Percentiles rank a stretch among this genome's conserved stretches.
These are phyloP conservation scores for Colletotrichum karsti DNA, from an alignment of 2,329 filamentous ascomycete species.

Conservation along the genomic window DNA sequence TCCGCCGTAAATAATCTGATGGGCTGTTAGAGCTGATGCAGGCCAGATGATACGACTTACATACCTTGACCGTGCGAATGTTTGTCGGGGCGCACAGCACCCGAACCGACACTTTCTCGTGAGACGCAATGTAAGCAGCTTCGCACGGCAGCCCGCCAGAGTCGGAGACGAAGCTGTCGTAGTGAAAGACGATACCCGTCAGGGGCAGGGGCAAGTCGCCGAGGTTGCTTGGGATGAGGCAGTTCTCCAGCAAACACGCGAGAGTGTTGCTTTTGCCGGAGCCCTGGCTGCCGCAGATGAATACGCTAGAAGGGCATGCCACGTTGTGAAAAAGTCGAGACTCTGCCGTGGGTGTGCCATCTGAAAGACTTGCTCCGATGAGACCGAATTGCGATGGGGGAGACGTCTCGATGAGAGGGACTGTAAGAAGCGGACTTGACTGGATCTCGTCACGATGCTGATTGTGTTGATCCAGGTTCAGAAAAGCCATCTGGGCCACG, in stretches of 20 bases:
- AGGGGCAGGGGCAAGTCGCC: slow-evolving; percentile 60
- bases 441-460: slow-evolving; percentile 9
- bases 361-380: slow-evolving; percentile 31
- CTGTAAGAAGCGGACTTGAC: slow-evolving; percentile 19
- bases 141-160: slow-evolving; percentile 63
- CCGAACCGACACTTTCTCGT: slow-evolving; percentile 52
- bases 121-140: slow-evolving; percentile 62
- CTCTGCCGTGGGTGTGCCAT: not conserved
- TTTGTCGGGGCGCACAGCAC: slow-evolving; percentile 66
- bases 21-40: not conserved
- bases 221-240: slow-evolving; percentile 53
- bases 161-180: slow-evolving; percentile 63
- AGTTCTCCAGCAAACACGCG: slow-evolving; percentile 65
- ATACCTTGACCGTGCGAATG: slow-evolving; percentile 41
- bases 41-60: fast-evolving
- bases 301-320: slow-evolving; percentile 62
- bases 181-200: slow-evolving; percentile 72
- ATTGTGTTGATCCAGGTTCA: not conserved
- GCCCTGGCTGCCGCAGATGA: slow-evolving; percentile 72
- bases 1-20: slow-evolving; percentile 47
- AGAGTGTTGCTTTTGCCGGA: slow-evolving; percentile 72
- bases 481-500: not conserved
- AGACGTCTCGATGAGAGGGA: not conserved
- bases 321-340: slow-evolving; percentile 54
- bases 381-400: slow-evolving; percentile 27